phyloP scores from a whole-genome alignment of 306 rosid genomes.

The Glycyrrhiza uralensis region DNA sequence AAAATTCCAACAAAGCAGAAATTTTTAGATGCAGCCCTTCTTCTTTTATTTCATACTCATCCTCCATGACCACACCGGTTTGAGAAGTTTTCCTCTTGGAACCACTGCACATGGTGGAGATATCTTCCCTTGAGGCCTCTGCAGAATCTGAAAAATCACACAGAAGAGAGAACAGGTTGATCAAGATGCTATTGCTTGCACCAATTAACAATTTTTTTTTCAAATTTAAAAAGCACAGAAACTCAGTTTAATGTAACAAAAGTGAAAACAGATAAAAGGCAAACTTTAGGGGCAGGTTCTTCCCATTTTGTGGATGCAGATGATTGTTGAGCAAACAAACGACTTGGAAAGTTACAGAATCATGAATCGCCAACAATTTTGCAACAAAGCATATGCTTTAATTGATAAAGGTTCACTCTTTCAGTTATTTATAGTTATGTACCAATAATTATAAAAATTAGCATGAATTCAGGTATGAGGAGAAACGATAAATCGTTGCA shows the following conservation, averaged over 20 bases:
- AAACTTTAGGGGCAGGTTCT: not conserved
- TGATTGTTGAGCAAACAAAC: constrained; percentile 7
- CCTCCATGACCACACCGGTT: constrained; percentile 49
- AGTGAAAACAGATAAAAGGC: constrained; percentile 14
- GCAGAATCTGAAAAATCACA: constrained; percentile 29
- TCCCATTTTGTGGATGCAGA: not conserved
- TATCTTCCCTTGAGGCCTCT: constrained; percentile 8
- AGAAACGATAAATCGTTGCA: constrained; percentile 38
- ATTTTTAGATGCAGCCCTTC: constrained; percentile 28
- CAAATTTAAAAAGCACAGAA: constrained; percentile 12
- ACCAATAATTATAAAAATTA: constrained; percentile 12
- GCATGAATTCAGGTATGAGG: constrained; percentile 18
- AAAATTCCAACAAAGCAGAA: constrained; percentile 62
- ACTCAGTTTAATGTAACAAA: constrained; percentile 25
- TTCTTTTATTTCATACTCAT: constrained; percentile 25
- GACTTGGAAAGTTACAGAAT: not conserved
- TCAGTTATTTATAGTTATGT: not conserved
- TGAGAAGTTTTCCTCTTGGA: constrained; percentile 47
- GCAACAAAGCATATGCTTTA: constrained; percentile 18
- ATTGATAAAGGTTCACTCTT: not conserved
- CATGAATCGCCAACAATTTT: constrained; percentile 11
- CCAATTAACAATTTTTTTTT: not conserved
- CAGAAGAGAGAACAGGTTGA: not conserved
- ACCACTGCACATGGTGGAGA: constrained; percentile 56
- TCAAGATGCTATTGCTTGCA: constrained; percentile 19